Evolutionary conservation across 768 basidiomycete species (phyloP).

Genomic region (Pleurotus ostreatus): DNA sequence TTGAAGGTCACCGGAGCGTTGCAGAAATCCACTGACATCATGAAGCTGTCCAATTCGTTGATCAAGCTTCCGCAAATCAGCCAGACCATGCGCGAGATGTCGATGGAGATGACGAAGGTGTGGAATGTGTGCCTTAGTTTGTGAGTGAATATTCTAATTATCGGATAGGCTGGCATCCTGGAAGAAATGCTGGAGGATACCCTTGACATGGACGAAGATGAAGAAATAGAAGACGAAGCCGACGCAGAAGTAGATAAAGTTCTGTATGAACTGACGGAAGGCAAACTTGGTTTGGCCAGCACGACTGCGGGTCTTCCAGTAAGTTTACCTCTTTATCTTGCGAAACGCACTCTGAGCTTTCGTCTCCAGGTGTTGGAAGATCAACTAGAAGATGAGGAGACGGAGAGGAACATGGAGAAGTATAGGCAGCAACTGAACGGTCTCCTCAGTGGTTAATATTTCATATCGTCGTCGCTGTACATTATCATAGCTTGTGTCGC

Average conservation of each 20-base stretch:
- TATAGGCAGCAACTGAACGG: constrained; percentile 90
- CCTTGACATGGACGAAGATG: constrained; percentile 88
- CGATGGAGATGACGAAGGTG: constrained; percentile 99
- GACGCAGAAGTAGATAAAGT: constrained; percentile 98
- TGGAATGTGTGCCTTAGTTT: constrained; percentile 11
- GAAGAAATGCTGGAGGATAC: constrained; percentile 98
- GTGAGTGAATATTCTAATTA: neutral
- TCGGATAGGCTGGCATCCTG: constrained; percentile 87
- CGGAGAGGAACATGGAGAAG: constrained; percentile 83
- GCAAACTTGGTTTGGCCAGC: constrained; percentile 88
- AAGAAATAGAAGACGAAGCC: constrained; percentile 94
- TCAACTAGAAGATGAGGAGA: constrained; percentile 72
- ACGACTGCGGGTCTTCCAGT: constrained; percentile 75
- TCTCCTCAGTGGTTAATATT: constrained; percentile 59
- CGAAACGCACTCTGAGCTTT: constrained; percentile 4
- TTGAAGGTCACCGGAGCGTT: constrained; percentile 95
- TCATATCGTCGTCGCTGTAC: neutral
- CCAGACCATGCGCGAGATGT: constrained; percentile 94
- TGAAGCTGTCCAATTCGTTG: constrained; percentile 94
- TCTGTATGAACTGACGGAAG: constrained; percentile 90
- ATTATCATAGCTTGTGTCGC: constrained; percentile 10
- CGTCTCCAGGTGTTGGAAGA: constrained; percentile 50
- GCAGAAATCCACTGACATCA: constrained; percentile 97
- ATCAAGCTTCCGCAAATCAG: constrained; percentile 91
- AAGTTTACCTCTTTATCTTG: constrained; percentile 22